Evolutionary conservation across 75 land plant genomes (phyloP).

Genomic region (Cupressus sempervirens): DNA sequence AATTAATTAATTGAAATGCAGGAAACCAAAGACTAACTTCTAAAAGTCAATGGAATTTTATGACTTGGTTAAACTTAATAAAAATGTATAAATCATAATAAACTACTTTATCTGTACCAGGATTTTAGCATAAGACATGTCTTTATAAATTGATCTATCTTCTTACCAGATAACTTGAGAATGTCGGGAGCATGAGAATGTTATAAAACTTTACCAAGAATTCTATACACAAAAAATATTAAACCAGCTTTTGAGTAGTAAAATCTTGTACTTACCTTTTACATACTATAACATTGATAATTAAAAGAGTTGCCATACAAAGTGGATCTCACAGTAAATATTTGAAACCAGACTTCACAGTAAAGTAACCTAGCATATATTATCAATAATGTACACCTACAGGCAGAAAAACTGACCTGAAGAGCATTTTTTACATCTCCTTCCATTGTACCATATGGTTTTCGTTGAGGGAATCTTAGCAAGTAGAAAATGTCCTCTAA

Average conservation of each 20-base stretch:
- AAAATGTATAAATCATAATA: no score
- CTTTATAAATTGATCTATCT: background rate
- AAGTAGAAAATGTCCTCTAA: constrained; percentile 93
- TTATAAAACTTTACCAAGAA: background rate
- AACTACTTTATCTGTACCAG: background rate
- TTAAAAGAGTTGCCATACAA: background rate
- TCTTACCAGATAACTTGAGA: background rate
- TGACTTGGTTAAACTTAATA: background rate
- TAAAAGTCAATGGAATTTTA: background rate
- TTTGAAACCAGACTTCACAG: background rate
- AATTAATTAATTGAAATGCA: background rate
- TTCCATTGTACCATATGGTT: constrained; percentile 98
- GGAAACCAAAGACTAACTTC: background rate
- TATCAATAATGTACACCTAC: background rate
- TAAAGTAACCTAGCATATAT: background rate
- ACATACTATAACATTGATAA: background rate
- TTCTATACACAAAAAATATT: background rate
- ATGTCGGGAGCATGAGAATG: background rate
- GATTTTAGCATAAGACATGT: background rate
- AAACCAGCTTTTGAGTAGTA: background rate
- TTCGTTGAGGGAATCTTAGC: constrained; percentile 92
- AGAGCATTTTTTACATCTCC: constrained; percentile 91
- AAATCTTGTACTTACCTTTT: background rate
- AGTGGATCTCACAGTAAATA: background rate
- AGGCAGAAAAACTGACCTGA: constrained; percentile 37